Evolutionary conservation across 164 flowering plant genomes (phyloP).

Genomic region (Kalanchoe fedtschenkoi): DNA sequence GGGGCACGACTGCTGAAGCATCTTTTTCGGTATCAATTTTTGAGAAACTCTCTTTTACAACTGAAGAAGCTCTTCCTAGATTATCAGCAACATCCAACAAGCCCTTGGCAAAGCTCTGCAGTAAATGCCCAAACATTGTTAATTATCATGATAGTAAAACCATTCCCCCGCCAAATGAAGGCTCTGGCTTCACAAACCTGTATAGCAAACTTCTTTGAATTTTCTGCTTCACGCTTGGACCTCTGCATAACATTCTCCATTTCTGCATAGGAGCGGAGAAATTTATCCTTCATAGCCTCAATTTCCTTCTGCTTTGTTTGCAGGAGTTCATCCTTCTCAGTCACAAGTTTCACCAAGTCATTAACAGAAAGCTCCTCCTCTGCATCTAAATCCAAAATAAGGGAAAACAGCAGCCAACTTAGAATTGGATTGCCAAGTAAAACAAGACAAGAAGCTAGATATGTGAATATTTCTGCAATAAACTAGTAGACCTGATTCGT

Average conservation of each 20-base stretch:
- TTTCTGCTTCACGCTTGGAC: constrained; percentile 77
- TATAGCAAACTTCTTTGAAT: constrained; percentile 73
- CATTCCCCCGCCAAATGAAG: background rate
- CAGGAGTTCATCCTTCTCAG: constrained; percentile 64
- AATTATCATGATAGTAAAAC: background rate
- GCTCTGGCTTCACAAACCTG: constrained; percentile 37
- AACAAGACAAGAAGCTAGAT: constrained; percentile 8
- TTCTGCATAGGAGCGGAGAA: constrained; percentile 67
- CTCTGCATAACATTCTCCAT: constrained; percentile 82
- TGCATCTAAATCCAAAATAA: constrained; percentile 41
- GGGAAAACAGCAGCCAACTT: constrained; percentile 50
- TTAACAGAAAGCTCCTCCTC: constrained; percentile 56
- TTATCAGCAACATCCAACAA: constrained; percentile 92
- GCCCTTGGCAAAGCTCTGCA: constrained; percentile 80
- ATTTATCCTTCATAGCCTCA: constrained; percentile 59
- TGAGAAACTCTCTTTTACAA: constrained; percentile 65
- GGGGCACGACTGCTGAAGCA: constrained; percentile 56
- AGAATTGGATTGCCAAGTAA: too few relatives aligned
- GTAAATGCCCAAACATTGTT: constrained; percentile 1
- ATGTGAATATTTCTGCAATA: constrained; percentile 25
- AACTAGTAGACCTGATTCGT: constrained; percentile 17
- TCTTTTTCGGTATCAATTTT: constrained; percentile 62
- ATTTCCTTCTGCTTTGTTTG: constrained; percentile 50
- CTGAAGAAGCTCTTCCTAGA: constrained; percentile 79
- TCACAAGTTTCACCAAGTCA: constrained; percentile 64